Evolutionary conservation across 73 alveolate species (phyloP).

Genomic region (Paramecium octaurelia): DNA sequence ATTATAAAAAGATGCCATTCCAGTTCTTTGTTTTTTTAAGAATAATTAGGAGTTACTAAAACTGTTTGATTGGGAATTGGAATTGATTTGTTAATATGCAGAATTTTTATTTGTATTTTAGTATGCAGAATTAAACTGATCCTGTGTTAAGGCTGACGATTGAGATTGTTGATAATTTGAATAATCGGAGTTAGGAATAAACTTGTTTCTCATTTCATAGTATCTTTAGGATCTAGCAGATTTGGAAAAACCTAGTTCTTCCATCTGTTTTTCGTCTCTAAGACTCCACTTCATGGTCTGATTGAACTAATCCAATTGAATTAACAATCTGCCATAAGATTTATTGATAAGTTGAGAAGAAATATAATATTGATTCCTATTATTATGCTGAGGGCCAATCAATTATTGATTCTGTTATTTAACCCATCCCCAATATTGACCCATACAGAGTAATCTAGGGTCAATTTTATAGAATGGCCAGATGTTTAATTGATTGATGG

Average conservation of each 20-base stretch:
- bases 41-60: neutral
- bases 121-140: neutral
- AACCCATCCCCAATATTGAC: constrained; percentile 62
- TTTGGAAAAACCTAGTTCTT: constrained; percentile 58
- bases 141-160: neutral
- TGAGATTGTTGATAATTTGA: neutral
- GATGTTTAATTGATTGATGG: constrained; percentile 55
- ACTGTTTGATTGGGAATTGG: neutral
- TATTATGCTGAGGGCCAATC: neutral
- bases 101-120: neutral
- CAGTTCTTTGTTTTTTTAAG: neutral
- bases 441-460: constrained; percentile 64
- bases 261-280: constrained; percentile 62
- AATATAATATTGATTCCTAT: neutral
- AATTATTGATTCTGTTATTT: neutral
- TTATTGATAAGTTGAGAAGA: constrained; percentile 25
- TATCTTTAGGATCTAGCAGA: constrained; percentile 53
- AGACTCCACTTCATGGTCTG: constrained; percentile 52
- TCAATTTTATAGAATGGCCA: constrained; percentile 71
- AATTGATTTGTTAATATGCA: neutral
- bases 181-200: neutral
- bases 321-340: constrained; percentile 55
- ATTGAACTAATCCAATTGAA: constrained; percentile 57
- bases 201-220: constrained; percentile 32
- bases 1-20: neutral